Base-by-base conservation (phyloP, 768 basidiomycete genomes). In the Rhodotorula kratochvilovae region DNA sequence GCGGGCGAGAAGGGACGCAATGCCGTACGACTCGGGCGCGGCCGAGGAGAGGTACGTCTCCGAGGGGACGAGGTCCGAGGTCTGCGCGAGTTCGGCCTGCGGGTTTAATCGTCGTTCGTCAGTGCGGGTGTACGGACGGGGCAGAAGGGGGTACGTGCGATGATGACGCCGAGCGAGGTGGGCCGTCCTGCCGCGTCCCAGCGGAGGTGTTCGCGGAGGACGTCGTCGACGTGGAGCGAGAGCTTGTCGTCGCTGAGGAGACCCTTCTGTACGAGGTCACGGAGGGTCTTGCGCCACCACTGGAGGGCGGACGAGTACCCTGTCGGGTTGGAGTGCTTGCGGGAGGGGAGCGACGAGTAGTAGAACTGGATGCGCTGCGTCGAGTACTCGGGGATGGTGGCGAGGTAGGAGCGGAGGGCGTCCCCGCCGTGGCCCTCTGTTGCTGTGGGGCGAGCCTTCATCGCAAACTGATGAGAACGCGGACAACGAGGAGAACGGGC, bases 261-360 rank as follows among this genome's bases (percentile, higher is more conserved):
- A 0, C 73, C 73, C 10, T 33, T 53, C n/a, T 42, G 55, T 17
- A 53, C 53, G 45, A 74, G 63, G 27, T 50, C 51, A 16, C 61
- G 29, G 48, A 74, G 70, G 12, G 69, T 68, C 13, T 39, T 43
- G 33, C 70, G 66, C 73, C 73, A 74, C 73, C 73, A 74, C 29
- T 35, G 31, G 63, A 74, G 25, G 10, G 73, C 73, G 21, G 60
- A 36, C 10, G 69, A 51, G 73, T 71, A 74, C 25, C 73, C 73
- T 19, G 73, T 71, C 48, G 73, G 73, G 61, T 74, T 74, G 21
- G 70, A 63, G 29, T 55, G 61, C 56, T 71, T 71, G 63, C 66
- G 67, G 1, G 62, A 48, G 1, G 73, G 63, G 35, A 74, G 63
- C n/a, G 66, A 68, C 15, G 73, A 74, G 56, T 74, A 74, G 55